Evolutionary conservation across 805 yeast species (phyloP), one percentile per base, ranked within the genome.

Genomic region (Ogataea methanolica): DNA sequence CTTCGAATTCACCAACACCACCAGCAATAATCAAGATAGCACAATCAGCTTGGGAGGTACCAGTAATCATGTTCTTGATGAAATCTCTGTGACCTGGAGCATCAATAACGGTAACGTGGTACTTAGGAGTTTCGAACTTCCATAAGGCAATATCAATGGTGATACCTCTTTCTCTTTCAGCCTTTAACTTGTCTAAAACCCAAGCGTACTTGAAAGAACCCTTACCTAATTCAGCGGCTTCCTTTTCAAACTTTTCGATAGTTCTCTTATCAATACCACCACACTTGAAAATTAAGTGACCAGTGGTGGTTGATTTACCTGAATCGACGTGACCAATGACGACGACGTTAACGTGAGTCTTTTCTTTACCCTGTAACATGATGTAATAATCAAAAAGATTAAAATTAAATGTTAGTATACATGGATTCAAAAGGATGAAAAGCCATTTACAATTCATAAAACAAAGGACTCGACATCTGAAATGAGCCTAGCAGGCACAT

Each of bases 301-400:
- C 97, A 75, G 98, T 91, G 78, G 97, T 92, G 73, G 98, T 91
- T 60, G 97, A 92, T 82, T 88, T 88, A 80, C 92, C 92, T 69
- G 97, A 91, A 80, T 92, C 98, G 97, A 94, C 98, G 96, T 92
- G 98, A 79, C 98, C 99, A 78, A 92, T 92, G 74, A 94, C 98
- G 78, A 94, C 99, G 80, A 92, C 96, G 96, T 92, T 92, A 82
- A 92, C 88, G 88, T 92, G 98, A 78, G 81, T 70, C 86, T 92
- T 91, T 71, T 83, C 96, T 79, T 89, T 89, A 84, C 96, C 96
- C 96, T 70, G 57, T 68, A 43, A 43, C 29, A 44, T 39, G 17
- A 26, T 23, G 14, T 33, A 23, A 21, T 16, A 22, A 14, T 41
- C 19, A 15, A 3, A 9, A 33, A 33, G 34, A 33, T 33, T 14